Evolutionary conservation across 768 basidiomycete species (phyloP), one percentile per base, ranked within the genome.

Genomic region (Mycena albidolilacea): DNA sequence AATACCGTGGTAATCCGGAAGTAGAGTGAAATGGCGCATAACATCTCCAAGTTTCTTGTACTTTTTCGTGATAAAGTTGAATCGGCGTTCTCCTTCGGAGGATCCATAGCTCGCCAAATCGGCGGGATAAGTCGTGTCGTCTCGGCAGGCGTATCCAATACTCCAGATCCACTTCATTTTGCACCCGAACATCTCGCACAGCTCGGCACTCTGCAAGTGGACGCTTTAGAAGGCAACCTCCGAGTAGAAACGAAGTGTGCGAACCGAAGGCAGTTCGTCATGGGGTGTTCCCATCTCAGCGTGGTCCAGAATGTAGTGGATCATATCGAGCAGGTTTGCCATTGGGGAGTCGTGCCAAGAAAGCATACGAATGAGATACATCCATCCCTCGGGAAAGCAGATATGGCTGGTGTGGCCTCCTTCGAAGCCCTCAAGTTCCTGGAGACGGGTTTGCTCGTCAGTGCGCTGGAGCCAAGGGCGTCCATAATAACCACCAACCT

Each of bases 331-430:
- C 50, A 75, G 39, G 38, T 65, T 70, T 23, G 21, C 65, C 58
- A 75, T 62, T 4, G 70, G 70, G 23, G 74, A 67, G 10, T 67
- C 65, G 41, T 75, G 70, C 74, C 74, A 71, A 2, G 70, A 75
- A 14, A 71, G 50, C 11, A 75, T 61, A 35, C 70, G 65, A 30
- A 75, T 75, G 54, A 75, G 55, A 17, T 64, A 75, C 60, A 60
- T 64, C 74, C 74, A 75, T 38, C 74, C 74, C 57, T 75, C 74
- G 8, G 74, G 74, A 52, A 75, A 71, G 48, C 74, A 75, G 37
- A 75, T 63, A 23, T 75, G 74, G 50, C 58, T 75, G 21, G 74
- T 75, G 37, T 72, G 60, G 12, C 74, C 65, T 38, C 67, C 67
- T 55, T 75, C 65, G 59, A 64, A 75, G 52, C 70, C 70, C 17